These are phyloP conservation scores for Xylaria intraflava DNA, from an alignment of 495 filamentous ascomycete species.

Conservation along the genomic window DNA sequence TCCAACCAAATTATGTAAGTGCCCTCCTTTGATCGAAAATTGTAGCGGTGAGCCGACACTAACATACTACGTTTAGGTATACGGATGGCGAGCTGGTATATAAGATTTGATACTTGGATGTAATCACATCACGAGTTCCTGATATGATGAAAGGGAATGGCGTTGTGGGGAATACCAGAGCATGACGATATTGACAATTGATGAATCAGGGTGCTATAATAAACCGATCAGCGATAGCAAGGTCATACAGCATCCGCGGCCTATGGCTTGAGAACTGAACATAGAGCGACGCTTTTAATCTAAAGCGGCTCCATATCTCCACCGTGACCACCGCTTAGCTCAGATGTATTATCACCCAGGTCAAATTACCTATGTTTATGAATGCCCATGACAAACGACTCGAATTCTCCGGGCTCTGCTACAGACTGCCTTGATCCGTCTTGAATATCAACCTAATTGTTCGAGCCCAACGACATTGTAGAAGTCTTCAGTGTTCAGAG, in stretches of 20 bases:
- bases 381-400: background rate
- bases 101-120: constrained; percentile 32
- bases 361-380: background rate
- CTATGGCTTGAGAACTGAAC: background rate
- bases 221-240: background rate
- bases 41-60: constrained; percentile 11
- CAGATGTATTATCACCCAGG: background rate
- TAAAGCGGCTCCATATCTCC: too few relatives aligned
- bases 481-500: too few relatives aligned
- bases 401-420: background rate
- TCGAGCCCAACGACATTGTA: too few relatives aligned
- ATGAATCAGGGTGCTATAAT: background rate
- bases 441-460: too few relatives aligned
- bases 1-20: constrained; percentile 91
- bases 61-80: constrained; percentile 31
- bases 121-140: background rate
- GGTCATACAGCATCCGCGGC: background rate
- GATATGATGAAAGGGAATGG: constrained; percentile 1
- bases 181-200: background rate
- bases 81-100: constrained; percentile 41
- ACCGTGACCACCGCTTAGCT: background rate
- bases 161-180: constrained; percentile 2
- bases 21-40: background rate
- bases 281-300: background rate
- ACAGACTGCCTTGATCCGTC: too few relatives aligned